Percentiles rank a stretch among this genome's conserved stretches.
phyloP scores from a whole-genome alignment of 169 alveolate species.

The Plasmodium billcollinsi region DNA sequence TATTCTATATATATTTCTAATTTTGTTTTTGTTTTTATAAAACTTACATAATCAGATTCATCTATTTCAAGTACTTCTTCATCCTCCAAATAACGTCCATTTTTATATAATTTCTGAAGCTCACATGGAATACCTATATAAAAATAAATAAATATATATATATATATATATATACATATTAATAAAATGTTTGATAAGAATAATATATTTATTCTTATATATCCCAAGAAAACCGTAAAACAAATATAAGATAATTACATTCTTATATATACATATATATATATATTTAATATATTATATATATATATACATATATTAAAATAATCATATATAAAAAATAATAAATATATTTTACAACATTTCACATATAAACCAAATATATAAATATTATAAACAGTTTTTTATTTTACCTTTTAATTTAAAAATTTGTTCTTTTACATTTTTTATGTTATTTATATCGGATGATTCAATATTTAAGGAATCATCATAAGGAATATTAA shows the following conservation, averaged over 20 bases:
- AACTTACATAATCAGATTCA: constrained; percentile 62
- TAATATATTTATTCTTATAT: too few species aligned
- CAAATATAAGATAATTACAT: too few species aligned
- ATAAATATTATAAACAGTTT: neutral
- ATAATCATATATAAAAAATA: too few species aligned
- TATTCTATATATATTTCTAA: neutral
- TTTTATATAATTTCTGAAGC: constrained; percentile 53
- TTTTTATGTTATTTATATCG: constrained; percentile 36
- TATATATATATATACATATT: too few species aligned
- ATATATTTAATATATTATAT: neutral
- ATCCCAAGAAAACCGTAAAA: too few species aligned
- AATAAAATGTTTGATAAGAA: too few species aligned
- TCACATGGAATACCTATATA: constrained; percentile 74
- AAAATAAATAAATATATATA: too few species aligned
- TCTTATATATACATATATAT: too few species aligned
- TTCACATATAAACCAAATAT: neutral
- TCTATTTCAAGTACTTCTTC: constrained; percentile 55
- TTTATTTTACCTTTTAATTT: constrained; percentile 58
- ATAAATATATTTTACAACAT: neutral
- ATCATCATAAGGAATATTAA: constrained; percentile 74
- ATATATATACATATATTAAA: neutral
- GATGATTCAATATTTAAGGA: constrained; percentile 76
- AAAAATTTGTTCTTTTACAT: constrained; percentile 65
- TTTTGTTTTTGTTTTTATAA: neutral
- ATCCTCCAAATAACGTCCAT: constrained; percentile 71